Evolutionary conservation across 345 rosid genomes (phyloP).

Genomic region (Lepidium africanum): DNA sequence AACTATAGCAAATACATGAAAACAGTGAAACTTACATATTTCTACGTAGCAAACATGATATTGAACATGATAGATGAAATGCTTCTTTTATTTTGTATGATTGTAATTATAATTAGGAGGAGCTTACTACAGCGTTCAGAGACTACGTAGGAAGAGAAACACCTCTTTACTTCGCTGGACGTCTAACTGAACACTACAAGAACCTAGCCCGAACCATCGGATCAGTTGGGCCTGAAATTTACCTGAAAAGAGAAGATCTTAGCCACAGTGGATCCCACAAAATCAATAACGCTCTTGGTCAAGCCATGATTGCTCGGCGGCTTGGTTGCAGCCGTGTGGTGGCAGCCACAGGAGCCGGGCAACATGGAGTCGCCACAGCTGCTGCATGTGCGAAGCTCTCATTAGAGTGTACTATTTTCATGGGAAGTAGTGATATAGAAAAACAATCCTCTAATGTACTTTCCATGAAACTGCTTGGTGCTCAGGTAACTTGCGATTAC

Average conservation of each 20-base stretch:
- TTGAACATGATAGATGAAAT: background rate
- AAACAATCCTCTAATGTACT: constrained; percentile 56
- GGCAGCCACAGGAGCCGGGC: constrained; percentile 84
- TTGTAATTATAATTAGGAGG: constrained; percentile 34
- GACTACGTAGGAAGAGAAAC: constrained; percentile 86
- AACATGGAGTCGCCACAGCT: constrained; percentile 85
- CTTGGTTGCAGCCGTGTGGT: constrained; percentile 51
- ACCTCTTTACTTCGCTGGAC: constrained; percentile 62
- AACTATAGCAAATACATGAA: background rate
- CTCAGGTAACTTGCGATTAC: constrained; percentile 31
- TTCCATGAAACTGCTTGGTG: constrained; percentile 57
- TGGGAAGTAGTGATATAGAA: constrained; percentile 62
- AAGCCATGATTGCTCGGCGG: constrained; percentile 75
- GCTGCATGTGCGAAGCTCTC: constrained; percentile 74
- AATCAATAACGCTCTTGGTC: constrained; percentile 82
- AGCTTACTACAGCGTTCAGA: constrained; percentile 47
- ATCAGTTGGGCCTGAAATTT: constrained; percentile 51
- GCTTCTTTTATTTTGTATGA: background rate
- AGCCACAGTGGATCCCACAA: constrained; percentile 75
- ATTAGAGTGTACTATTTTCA: constrained; percentile 56
- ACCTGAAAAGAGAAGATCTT: constrained; percentile 81
- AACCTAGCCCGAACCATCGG: constrained; percentile 27
- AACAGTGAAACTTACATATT: background rate
- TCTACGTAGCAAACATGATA: background rate
- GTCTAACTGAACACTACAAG: constrained; percentile 62